Percentiles rank a stretch among this genome's conserved stretches.
phyloP scores from a whole-genome alignment of 2,329 filamentous ascomycete genomes.

The Alternaria conjuncta region DNA sequence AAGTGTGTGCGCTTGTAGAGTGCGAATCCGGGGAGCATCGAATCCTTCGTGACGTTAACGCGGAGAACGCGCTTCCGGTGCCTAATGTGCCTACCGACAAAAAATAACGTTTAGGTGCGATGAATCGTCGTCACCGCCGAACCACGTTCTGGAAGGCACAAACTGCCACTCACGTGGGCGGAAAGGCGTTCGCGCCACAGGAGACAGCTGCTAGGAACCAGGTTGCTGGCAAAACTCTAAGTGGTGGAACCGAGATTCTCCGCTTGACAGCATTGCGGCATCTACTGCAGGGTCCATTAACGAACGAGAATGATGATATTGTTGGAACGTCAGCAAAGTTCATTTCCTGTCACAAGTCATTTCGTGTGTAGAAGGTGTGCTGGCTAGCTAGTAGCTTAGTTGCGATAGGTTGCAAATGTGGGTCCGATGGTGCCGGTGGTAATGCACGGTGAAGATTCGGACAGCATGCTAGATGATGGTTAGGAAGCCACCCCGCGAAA shows the following conservation, averaged over 20 bases:
- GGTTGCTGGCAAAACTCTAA: background rate
- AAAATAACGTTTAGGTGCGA: background rate
- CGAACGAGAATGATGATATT: background rate
- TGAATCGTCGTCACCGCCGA: background rate
- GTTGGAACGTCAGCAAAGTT: background rate
- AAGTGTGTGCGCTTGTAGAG: background rate
- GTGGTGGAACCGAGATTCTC: background rate
- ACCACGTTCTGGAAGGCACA: background rate
- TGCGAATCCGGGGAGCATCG: conserved; percentile 6
- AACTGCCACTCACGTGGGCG: background rate
- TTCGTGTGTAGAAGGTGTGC: background rate
- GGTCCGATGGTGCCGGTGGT: conserved; percentile 7
- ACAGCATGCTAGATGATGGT: background rate
- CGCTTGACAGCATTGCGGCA: background rate
- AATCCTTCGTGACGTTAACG: background rate
- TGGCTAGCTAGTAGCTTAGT: background rate
- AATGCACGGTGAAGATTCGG: conserved; percentile 1
- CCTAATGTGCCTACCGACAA: background rate
- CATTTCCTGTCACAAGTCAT: background rate
- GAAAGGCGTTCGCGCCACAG: conserved; percentile 2
- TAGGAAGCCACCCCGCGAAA: background rate
- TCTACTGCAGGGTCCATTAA: background rate
- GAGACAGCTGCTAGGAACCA: background rate
- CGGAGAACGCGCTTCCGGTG: conserved; percentile 10
- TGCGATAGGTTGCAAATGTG: background rate